A percentile compares a stretch with the other conserved stretches of the same genome.
phyloP scores from a whole-genome alignment of 1,284 basidiomycete species.

The Rhodotorula sp. region DNA sequence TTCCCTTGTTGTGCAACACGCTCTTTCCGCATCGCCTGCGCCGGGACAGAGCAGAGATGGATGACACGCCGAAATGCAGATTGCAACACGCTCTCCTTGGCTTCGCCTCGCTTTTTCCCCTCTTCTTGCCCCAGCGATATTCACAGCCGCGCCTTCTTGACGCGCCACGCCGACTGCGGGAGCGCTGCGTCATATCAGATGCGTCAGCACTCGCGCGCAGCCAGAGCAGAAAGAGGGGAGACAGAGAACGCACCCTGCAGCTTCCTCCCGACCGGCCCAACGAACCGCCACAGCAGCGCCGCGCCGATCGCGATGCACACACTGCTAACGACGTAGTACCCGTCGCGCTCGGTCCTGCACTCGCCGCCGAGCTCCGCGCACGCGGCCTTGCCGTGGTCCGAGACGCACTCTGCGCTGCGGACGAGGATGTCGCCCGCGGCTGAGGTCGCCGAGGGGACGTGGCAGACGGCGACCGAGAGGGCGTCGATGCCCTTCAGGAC shows the following conservation, averaged over 20 bases:
- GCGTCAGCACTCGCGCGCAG: neutral
- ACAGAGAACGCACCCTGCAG: slow-evolving; percentile 69
- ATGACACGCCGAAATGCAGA: neutral
- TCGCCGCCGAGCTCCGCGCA: slow-evolving; percentile 75
- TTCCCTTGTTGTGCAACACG: slow-evolving; percentile 6
- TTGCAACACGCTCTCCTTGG: neutral
- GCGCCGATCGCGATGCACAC: slow-evolving; percentile 77
- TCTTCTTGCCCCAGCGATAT: too few relatives aligned
- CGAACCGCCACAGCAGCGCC: slow-evolving; percentile 70
- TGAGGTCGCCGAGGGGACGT: slow-evolving; percentile 54
- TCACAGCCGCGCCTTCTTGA: slow-evolving; percentile 24
- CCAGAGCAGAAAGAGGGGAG: neutral
- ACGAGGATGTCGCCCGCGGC: slow-evolving; percentile 56
- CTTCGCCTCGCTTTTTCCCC: too few relatives aligned
- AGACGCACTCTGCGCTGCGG: slow-evolving; percentile 69
- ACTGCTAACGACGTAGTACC: slow-evolving; percentile 84
- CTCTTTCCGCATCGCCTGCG: neutral
- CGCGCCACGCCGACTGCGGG: slow-evolving; percentile 39
- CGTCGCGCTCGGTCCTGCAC: slow-evolving; percentile 83
- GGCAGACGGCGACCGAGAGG: slow-evolving; percentile 79
- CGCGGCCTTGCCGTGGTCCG: slow-evolving; percentile 78
- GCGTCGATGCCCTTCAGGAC: slow-evolving; percentile 87
- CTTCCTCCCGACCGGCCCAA: slow-evolving; percentile 78
- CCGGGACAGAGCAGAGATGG: neutral
- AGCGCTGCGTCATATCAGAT: slow-evolving; percentile 12